Conservation (phyloP, 331 rosid genomes). For the Pyracantha coccinea region DNA sequence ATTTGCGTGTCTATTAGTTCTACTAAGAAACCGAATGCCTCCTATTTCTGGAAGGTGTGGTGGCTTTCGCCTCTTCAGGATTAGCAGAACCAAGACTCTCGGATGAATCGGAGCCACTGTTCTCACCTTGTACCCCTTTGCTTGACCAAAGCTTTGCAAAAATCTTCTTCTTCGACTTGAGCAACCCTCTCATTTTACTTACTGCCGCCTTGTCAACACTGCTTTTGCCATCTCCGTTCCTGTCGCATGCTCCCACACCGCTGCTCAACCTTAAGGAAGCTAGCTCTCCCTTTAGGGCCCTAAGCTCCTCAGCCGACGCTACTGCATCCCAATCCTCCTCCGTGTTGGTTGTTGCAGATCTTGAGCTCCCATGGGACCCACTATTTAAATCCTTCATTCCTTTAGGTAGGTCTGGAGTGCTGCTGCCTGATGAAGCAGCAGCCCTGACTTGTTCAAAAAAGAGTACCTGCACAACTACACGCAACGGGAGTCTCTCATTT, state of each 20-base stretch:
- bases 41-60: constrained; percentile 88
- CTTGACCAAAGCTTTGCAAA: constrained; percentile 70
- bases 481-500: constrained; percentile 91
- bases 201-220: constrained; percentile 63
- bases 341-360: constrained; percentile 73
- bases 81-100: constrained; percentile 75
- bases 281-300: constrained; percentile 78
- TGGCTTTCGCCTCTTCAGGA: constrained; percentile 84
- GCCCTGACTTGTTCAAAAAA: constrained; percentile 87
- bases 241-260: constrained; percentile 40
- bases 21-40: constrained; percentile 89
- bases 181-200: constrained; percentile 75
- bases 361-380: constrained; percentile 79
- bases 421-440: constrained; percentile 70
- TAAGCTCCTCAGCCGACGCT: constrained; percentile 75
- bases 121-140: constrained; percentile 78
- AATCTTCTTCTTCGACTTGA: constrained; percentile 74
- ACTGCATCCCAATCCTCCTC: constrained; percentile 74
- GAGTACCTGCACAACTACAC: constrained; percentile 91
- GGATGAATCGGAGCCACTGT: constrained; percentile 92
- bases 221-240: constrained; percentile 46
- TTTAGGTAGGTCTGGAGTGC: constrained; percentile 84
- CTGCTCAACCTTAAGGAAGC: constrained; percentile 69
- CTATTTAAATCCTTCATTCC: constrained; percentile 60
- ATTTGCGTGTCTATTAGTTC: constrained; percentile 7